Base-by-base conservation (phyloP, 2,329 filamentous ascomycete species). In the Alternaria atra region DNA sequence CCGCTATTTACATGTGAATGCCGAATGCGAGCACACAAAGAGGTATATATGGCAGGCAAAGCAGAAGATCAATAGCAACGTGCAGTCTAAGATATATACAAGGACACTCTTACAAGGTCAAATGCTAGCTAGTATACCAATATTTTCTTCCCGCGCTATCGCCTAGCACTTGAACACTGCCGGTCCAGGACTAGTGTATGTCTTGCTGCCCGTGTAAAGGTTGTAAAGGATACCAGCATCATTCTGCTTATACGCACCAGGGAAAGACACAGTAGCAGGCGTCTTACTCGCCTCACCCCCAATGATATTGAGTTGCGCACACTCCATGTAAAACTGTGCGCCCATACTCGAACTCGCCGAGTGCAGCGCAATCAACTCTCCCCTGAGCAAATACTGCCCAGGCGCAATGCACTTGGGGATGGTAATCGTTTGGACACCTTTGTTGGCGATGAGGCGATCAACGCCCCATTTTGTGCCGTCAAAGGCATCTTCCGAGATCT, bases 101-200 rank as follows among this genome's bases (percentile, higher is more conserved):
- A 20, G 2, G 20, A 20, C 20, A 2, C 20, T 20, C 20, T 20
- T 20, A 20, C 20, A 20, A 20, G 20, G 20, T 20, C 20, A 20
- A 20, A 20, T 20, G 20, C 20, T 20, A 20, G 20, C 20, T 20
- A 20, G 20, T 20, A 20, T 20, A 20, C 20, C 20, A 20, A 20
- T 20, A 20, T 20, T 20, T 20, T 20, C 20, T 20, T 20, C 20
- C 20, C 20, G 20, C 20, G 20, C 20, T 2, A 20, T 20, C 9
- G 6, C 29, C 63, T 77, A 85, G 71, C 84, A 86, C 39, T 73
- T 80, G 64, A 86, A 85, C 5, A 85, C 74, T 1, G 78, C 71
- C 35, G 84, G 84, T 0, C 84, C 84, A 0, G 84, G 84, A 17
- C 84, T 77, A 3, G 75, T 83, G 57, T 86, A 86, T 10, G 76